Conservation (phyloP, 2,329 filamentous ascomycete genomes). For the Fusarium oxysporum region DNA sequence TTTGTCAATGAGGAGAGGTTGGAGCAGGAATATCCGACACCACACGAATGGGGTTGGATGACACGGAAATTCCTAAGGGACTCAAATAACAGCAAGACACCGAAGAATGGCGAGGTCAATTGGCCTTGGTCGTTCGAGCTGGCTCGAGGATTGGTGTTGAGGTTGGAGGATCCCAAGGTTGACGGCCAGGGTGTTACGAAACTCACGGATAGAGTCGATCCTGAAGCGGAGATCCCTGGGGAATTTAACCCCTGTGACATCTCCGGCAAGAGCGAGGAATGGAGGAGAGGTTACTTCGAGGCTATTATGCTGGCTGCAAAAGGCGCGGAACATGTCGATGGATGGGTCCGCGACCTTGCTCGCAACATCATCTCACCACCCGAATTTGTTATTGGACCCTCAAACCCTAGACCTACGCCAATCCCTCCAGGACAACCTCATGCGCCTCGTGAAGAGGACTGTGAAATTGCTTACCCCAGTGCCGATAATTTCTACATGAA, state of each 20-base stretch:
- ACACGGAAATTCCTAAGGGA: conserved; percentile 76
- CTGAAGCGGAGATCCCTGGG: conserved; percentile 74
- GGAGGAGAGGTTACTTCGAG: conserved; percentile 88
- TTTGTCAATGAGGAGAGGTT: conserved; percentile 78
- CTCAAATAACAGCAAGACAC: conserved; percentile 69
- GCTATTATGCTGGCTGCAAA: conserved; percentile 81
- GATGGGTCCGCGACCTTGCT: conserved; percentile 78
- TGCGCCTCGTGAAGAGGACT: conserved; percentile 80
- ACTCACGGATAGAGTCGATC: conserved; percentile 70
- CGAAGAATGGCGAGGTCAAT: conserved; percentile 66
- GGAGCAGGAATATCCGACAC: conserved; percentile 82
- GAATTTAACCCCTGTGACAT: conserved; percentile 75
- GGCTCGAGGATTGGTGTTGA: conserved; percentile 68
- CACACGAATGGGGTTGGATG: conserved; percentile 81
- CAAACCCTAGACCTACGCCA: conserved; percentile 83
- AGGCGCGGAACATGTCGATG: conserved; percentile 83
- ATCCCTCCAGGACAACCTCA: conserved; percentile 72
- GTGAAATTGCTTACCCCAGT: conserved; percentile 73
- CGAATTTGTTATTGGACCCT: conserved; percentile 81
- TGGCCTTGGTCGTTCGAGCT: conserved; percentile 76
- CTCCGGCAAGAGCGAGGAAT: conserved; percentile 80
- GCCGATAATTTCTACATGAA: conserved; percentile 85
- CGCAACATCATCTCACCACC: conserved; percentile 75
- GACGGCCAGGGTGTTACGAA: conserved; percentile 76
- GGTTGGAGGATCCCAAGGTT: conserved; percentile 74